Evolutionary conservation across 2,329 filamentous ascomycete species (phyloP).

Genomic region (Calycina marina): DNA sequence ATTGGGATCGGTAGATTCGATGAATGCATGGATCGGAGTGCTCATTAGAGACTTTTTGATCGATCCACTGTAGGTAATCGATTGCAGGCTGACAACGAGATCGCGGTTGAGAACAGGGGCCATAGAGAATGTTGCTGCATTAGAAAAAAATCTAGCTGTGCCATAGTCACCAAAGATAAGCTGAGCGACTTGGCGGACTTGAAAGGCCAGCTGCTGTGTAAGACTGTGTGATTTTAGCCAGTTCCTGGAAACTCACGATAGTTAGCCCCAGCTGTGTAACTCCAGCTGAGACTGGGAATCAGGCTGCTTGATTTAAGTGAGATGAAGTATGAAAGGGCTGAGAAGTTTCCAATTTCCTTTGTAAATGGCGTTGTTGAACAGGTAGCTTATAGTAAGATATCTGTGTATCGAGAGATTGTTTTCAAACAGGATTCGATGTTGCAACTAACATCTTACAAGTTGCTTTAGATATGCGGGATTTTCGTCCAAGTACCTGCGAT

Average conservation of each 20-base stretch:
- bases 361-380: too few relatives aligned
- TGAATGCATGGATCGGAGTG: conserved; percentile 22
- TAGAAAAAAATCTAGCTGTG: conserved; percentile 24
- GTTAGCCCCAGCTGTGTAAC: conserved; percentile 55
- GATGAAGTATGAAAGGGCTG: conserved; percentile 24
- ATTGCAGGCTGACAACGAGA: conserved; percentile 26
- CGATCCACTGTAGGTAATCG: conserved; percentile 25
- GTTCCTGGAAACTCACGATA: conserved; percentile 29
- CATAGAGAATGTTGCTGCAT: conserved; percentile 25
- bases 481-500: too few relatives aligned
- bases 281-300: conserved; percentile 28
- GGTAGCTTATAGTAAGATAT: too few relatives aligned
- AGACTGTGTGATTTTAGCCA: background rate
- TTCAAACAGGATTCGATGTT: too few relatives aligned
- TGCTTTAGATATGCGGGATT: too few relatives aligned
- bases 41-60: conserved; percentile 20
- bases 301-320: conserved; percentile 23
- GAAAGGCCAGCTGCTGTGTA: conserved; percentile 4
- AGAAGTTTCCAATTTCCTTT: conserved; percentile 25
- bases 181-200: conserved; percentile 24
- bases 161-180: conserved; percentile 28
- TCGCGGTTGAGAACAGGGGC: conserved; percentile 25
- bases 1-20: conserved; percentile 49
- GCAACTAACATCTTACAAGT: too few relatives aligned
- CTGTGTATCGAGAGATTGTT: too few relatives aligned